Conservation (phyloP, 2,329 filamentous ascomycete genomes). For the Teratosphaeria pseudoeucalypti region DNA sequence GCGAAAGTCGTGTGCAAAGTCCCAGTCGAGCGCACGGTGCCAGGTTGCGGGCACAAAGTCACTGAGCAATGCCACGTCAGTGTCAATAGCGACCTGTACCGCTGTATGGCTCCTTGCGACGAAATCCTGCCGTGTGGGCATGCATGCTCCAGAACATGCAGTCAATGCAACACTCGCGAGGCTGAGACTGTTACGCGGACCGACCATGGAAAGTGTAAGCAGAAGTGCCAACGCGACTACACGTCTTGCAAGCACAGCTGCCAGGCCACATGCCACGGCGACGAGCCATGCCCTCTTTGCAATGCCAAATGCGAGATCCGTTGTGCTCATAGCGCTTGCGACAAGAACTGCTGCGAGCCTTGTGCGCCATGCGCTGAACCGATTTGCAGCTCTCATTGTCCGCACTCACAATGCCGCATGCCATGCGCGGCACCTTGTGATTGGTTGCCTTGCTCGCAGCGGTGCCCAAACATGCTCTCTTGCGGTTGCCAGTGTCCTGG, state of each 20-base stretch:
- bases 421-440: constrained; percentile 60
- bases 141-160: constrained; percentile 47
- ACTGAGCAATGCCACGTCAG: constrained; percentile 41
- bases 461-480: constrained; percentile 40
- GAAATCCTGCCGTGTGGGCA: constrained; percentile 47
- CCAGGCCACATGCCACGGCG: constrained; percentile 41
- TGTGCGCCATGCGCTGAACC: constrained; percentile 51
- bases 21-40: constrained; percentile 38
- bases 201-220: constrained; percentile 40
- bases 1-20: constrained; percentile 39
- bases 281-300: constrained; percentile 40
- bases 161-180: constrained; percentile 34
- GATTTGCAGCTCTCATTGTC: constrained; percentile 45
- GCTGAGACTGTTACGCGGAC: constrained; percentile 19
- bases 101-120: constrained; percentile 42
- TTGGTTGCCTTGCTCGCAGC: constrained; percentile 52
- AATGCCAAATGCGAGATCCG: constrained; percentile 41
- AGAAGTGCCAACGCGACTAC: constrained; percentile 41
- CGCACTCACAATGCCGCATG: constrained; percentile 41
- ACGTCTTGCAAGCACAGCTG: constrained; percentile 50
- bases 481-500: constrained; percentile 58
- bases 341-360: constrained; percentile 46
- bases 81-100: constrained; percentile 31
- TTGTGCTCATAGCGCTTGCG: constrained; percentile 49
- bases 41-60: constrained; percentile 47